phyloP scores from a whole-genome alignment of 345 rosid species.

The Citrus inodora region DNA sequence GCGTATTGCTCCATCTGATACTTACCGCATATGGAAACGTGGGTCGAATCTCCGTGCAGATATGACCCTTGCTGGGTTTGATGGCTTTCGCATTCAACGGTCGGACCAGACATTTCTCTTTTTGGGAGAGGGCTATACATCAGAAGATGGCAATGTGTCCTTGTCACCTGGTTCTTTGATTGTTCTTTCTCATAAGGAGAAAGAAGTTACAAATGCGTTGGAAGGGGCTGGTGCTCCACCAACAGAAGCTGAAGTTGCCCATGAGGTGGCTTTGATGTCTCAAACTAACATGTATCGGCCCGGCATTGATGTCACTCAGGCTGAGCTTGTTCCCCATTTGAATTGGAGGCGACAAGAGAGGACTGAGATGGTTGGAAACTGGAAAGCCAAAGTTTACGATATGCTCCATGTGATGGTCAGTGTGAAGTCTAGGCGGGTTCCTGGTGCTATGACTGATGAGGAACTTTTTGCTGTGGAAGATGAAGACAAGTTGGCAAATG shows the following conservation, averaged over 20 bases:
- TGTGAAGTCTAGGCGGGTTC: slow-evolving; percentile 93
- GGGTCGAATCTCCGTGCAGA: slow-evolving; percentile 99
- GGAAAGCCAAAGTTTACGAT: slow-evolving; percentile 97
- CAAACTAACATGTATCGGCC: slow-evolving; percentile 99
- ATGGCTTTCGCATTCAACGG: slow-evolving; percentile 91
- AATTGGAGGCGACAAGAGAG: slow-evolving; percentile 99
- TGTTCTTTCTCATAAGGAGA: slow-evolving; percentile 92
- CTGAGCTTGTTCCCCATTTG: slow-evolving; percentile 83
- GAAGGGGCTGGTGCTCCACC: slow-evolving; percentile 97
- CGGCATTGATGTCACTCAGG: slow-evolving; percentile 97
- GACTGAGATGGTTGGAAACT: slow-evolving; percentile 85
- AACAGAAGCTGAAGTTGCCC: slow-evolving; percentile 88
- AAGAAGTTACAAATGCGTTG: slow-evolving; percentile 90
- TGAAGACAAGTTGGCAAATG: slow-evolving; percentile 61
- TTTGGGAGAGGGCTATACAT: slow-evolving; percentile 79
- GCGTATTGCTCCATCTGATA: slow-evolving; percentile 98
- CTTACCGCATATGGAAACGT: slow-evolving; percentile 97
- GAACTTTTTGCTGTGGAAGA: slow-evolving; percentile 87
- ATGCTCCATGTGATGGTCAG: slow-evolving; percentile 98
- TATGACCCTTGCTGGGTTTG: slow-evolving; percentile 96
- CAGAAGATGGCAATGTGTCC: slow-evolving; percentile 67
- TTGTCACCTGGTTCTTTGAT: slow-evolving; percentile 76
- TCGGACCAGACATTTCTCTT: slow-evolving; percentile 92
- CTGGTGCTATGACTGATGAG: slow-evolving; percentile 98
- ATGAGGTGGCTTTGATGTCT: slow-evolving; percentile 92